phyloP scores from a whole-genome alignment of 2,329 filamentous ascomycete genomes.

The Onygenales sp. region DNA sequence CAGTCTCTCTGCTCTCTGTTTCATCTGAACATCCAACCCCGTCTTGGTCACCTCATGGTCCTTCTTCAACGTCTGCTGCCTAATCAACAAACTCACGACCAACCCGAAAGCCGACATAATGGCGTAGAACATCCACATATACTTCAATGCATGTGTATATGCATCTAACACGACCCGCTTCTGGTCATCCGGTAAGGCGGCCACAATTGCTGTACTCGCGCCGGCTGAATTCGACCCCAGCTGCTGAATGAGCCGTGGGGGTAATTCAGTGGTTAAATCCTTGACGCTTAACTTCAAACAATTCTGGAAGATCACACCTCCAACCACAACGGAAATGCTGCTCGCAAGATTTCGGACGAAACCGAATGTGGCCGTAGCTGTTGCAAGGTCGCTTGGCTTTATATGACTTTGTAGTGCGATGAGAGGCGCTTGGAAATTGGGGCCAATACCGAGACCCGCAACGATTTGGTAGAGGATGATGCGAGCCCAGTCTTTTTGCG shows the following conservation, averaged over 20 bases:
- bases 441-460: constrained; percentile 50
- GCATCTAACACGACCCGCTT: constrained; percentile 29
- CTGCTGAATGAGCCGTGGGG: constrained; percentile 18
- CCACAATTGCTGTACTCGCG: constrained; percentile 24
- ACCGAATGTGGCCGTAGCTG: constrained; percentile 51
- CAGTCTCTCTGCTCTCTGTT: constrained; percentile 27
- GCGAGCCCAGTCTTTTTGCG: constrained; percentile 42
- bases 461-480: constrained; percentile 48
- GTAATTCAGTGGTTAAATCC: constrained; percentile 6
- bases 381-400: constrained; percentile 49
- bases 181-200: constrained; percentile 23
- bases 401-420: constrained; percentile 56
- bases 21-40: constrained; percentile 36
- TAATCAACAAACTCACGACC: constrained; percentile 31
- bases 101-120: constrained; percentile 26
- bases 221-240: constrained; percentile 17
- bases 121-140: constrained; percentile 44
- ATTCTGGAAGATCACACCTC: constrained; percentile 40
- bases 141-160: constrained; percentile 35
- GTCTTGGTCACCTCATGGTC: constrained; percentile 36
- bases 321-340: constrained; percentile 49
- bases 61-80: constrained; percentile 28
- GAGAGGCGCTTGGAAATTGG: constrained; percentile 53
- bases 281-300: constrained; percentile 12
- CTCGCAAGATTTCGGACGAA: constrained; percentile 51